A percentile compares a stretch with the other conserved stretches of the same genome.
phyloP scores from a whole-genome alignment of 495 filamentous ascomycete genomes.

The Aspergillus bridgeri region DNA sequence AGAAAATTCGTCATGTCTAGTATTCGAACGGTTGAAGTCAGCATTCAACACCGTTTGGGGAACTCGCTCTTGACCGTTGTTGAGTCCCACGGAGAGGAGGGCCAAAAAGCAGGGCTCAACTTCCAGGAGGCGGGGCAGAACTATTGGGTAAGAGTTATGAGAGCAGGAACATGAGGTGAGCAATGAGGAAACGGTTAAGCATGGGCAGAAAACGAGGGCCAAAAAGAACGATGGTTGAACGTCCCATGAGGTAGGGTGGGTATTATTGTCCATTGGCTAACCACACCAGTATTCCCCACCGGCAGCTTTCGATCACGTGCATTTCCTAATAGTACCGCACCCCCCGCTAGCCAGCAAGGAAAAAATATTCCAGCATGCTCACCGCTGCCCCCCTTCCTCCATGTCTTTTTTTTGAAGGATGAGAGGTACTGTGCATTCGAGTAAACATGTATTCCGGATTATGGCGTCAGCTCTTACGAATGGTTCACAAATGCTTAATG shows the following conservation, averaged over 20 bases:
- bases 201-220: conserved; percentile 1
- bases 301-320: background rate
- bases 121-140: background rate
- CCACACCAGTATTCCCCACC: background rate
- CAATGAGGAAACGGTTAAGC: conserved; percentile 1
- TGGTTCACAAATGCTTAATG: background rate
- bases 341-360: background rate
- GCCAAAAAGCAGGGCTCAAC: too few relatives aligned
- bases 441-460: too few relatives aligned
- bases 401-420: too few relatives aligned
- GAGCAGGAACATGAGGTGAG: background rate
- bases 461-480: too few relatives aligned
- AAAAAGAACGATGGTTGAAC: conserved; percentile 1
- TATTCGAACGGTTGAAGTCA: background rate
- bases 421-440: too few relatives aligned
- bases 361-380: background rate
- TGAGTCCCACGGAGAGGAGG: too few relatives aligned
- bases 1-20: background rate
- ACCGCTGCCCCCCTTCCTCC: too few relatives aligned
- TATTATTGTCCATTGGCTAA: conserved; percentile 1
- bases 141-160: background rate
- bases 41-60: background rate
- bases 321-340: background rate
- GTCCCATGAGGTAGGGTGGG: background rate
- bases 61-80: background rate